A percentile compares a stretch with the other conserved stretches of the same genome.
phyloP scores from a whole-genome alignment of 192 early-diverging fungal genomes.

The Backusella liffmaniae region DNA sequence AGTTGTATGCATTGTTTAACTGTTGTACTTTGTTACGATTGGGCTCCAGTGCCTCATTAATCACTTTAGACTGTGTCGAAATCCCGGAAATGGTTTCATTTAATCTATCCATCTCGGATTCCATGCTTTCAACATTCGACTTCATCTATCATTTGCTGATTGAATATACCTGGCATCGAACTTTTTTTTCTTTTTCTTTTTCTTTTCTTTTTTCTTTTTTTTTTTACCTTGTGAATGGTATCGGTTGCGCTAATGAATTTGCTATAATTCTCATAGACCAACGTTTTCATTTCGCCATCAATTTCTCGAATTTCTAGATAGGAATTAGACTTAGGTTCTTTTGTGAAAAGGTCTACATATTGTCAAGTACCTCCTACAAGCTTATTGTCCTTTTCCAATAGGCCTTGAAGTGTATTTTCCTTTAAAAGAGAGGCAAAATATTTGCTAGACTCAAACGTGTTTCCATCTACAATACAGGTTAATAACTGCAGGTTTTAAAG shows the following conservation, averaged over 20 bases:
- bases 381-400: constrained; percentile 75
- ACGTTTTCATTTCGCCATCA: constrained; percentile 95
- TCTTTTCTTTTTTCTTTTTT: no score
- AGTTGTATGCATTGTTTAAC: constrained; percentile 67
- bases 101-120: constrained; percentile 77
- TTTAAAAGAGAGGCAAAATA: constrained; percentile 75
- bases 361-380: constrained; percentile 59
- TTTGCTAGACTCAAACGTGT: constrained; percentile 73
- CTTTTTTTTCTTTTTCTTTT: not conserved
- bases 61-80: constrained; percentile 41
- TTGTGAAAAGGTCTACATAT: not conserved
- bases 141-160: constrained; percentile 61
- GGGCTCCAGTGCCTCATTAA: constrained; percentile 62
- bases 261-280: constrained; percentile 98
- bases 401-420: constrained; percentile 62
- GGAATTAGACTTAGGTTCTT: constrained; percentile 11
- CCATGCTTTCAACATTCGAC: constrained; percentile 83
- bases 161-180: not conserved
- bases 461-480: constrained; percentile 47
- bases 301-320: constrained; percentile 75
- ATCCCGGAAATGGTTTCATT: constrained; percentile 68
- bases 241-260: constrained; percentile 96
- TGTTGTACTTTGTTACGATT: constrained; percentile 73
- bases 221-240: constrained; percentile 67
- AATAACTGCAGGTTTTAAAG: not conserved